These are phyloP conservation scores for Sporothrix mexicana DNA, from an alignment of 2,329 filamentous ascomycete genomes.

Conservation along the genomic window DNA sequence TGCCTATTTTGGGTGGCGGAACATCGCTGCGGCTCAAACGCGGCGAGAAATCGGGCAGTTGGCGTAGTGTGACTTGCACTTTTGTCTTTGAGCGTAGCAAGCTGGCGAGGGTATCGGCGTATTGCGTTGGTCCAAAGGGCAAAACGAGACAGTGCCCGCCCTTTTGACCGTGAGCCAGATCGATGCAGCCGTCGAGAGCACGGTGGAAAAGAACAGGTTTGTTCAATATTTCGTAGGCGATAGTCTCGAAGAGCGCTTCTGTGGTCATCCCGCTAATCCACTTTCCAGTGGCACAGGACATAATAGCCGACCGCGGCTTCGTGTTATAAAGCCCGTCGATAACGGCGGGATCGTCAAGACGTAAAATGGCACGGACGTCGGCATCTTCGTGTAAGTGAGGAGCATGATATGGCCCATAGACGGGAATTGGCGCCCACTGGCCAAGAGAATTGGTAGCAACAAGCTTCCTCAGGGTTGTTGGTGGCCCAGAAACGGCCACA, in stretches of 20 bases:
- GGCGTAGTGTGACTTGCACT: conserved; percentile 52
- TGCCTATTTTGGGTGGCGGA: conserved; percentile 49
- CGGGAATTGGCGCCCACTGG: conserved; percentile 56
- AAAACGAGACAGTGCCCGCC: conserved; percentile 54
- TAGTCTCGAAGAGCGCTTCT: conserved; percentile 49
- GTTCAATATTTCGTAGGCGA: conserved; percentile 57
- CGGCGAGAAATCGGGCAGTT: conserved; percentile 44
- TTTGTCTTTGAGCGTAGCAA: conserved; percentile 51
- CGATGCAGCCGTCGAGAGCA: conserved; percentile 55
- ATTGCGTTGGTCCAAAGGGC: conserved; percentile 58
- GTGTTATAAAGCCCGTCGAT: conserved; percentile 50
- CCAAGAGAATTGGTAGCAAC: conserved; percentile 49
- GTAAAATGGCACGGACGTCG: conserved; percentile 55
- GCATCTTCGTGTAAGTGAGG: conserved; percentile 54
- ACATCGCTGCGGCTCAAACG: conserved; percentile 42
- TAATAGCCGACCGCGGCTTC: conserved; percentile 55
- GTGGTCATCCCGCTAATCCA: conserved; percentile 51
- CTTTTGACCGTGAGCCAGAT: conserved; percentile 50
- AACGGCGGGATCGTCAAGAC: conserved; percentile 50
- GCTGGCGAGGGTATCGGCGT: conserved; percentile 53
- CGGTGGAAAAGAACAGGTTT: conserved; percentile 56
- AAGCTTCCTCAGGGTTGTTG: conserved; percentile 54
- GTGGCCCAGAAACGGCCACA: conserved; percentile 62
- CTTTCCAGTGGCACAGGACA: conserved; percentile 57
- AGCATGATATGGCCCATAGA: conserved; percentile 64